These are phyloP conservation scores for Prunus mume DNA, from an alignment of 306 rosid species.

Conservation along the genomic window DNA sequence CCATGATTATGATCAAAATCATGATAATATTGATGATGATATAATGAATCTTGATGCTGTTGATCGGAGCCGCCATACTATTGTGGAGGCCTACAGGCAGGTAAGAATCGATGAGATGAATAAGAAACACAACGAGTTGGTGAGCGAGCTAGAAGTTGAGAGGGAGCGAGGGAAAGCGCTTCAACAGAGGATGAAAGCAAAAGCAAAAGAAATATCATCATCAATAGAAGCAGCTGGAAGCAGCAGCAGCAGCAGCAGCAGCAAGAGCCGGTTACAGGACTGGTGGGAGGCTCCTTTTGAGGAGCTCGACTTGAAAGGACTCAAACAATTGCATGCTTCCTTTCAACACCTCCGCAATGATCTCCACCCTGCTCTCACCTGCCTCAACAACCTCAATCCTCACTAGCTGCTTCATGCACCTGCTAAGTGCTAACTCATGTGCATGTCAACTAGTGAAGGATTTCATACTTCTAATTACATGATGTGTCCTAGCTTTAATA, in stretches of 20 bases:
- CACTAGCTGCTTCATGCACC: no score
- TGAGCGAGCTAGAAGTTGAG: not conserved
- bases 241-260: not conserved
- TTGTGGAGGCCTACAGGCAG: conserved; percentile 1
- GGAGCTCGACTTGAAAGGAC: not conserved
- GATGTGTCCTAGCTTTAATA: not conserved
- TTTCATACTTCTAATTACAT: not conserved
- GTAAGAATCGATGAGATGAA: not conserved
- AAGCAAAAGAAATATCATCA: not conserved
- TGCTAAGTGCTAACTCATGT: no score
- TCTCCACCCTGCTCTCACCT: not conserved
- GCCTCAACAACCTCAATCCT: not conserved
- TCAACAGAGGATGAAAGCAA: not conserved
- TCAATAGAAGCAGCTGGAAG: not conserved
- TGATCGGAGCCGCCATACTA: not conserved
- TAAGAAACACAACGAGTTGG: not conserved
- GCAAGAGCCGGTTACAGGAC: not conserved
- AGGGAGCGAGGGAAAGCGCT: not conserved
- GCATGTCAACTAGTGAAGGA: no score
- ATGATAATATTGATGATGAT: no score
- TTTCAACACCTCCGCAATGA: not conserved
- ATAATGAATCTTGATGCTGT: not conserved
- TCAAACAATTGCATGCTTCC: not conserved
- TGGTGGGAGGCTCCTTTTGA: conserved; percentile 25
- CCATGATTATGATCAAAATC: not conserved